phyloP scores from a whole-genome alignment of 164 flowering plant genomes.

The Buxus sempervirens region DNA sequence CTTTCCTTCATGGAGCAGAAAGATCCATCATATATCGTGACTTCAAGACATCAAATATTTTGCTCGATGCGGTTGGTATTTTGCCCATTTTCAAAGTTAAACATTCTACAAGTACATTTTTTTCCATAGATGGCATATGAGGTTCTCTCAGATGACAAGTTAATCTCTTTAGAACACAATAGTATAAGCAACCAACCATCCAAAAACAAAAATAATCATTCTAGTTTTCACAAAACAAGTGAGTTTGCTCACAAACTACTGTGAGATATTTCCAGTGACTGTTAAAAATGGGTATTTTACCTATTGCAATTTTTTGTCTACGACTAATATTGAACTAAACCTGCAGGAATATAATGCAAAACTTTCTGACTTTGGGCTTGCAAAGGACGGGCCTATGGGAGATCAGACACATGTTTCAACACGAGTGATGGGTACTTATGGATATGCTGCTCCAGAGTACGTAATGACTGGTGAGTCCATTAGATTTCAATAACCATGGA shows the following conservation, averaged over 20 bases:
- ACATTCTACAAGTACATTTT: background rate
- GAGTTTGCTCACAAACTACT: no score
- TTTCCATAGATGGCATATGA: background rate
- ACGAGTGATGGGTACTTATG: slow-evolving; percentile 95
- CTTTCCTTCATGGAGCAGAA: slow-evolving; percentile 89
- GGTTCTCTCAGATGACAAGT: background rate
- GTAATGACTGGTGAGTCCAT: slow-evolving; percentile 81
- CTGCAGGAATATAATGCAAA: slow-evolving; percentile 82
- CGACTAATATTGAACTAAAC: slow-evolving; percentile 9
- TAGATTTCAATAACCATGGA: no score
- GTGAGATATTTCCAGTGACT: no score
- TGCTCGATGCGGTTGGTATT: slow-evolving; percentile 69
- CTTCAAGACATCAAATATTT: slow-evolving; percentile 91
- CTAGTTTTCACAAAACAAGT: no score
- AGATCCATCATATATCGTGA: slow-evolving; percentile 84
- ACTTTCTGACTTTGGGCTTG: slow-evolving; percentile 96
- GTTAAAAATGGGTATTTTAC: no score
- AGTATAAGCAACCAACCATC: no score
- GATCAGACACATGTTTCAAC: slow-evolving; percentile 97
- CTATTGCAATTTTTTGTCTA: background rate
- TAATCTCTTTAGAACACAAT: no score
- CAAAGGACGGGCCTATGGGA: slow-evolving; percentile 95
- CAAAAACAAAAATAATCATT: no score
- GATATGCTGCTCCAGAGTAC: slow-evolving; percentile 97
- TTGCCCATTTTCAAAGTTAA: background rate